These are phyloP conservation scores for Acaromyces ingoldii DNA, from an alignment of 1,284 basidiomycete genomes.

Conservation along the genomic window DNA sequence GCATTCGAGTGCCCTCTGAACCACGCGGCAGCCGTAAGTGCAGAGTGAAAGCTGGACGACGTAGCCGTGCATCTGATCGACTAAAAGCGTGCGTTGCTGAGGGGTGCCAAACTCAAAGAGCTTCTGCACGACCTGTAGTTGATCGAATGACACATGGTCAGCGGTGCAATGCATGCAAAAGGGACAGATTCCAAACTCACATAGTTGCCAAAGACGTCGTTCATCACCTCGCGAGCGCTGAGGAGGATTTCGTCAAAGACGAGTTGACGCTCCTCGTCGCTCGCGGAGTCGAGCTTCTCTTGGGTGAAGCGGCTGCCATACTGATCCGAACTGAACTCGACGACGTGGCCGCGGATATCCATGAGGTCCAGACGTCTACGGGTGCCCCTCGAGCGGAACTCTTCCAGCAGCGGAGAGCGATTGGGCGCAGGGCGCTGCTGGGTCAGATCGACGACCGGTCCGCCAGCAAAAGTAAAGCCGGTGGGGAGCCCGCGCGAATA, in stretches of 20 bases:
- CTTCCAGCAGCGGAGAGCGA: constrained; percentile 30
- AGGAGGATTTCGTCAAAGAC: constrained; percentile 92
- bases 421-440: too few relatives aligned
- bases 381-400: constrained; percentile 28
- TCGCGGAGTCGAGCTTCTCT: constrained; percentile 58
- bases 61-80: constrained; percentile 72
- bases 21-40: constrained; percentile 80
- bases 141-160: background rate
- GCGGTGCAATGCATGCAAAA: too few relatives aligned
- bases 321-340: constrained; percentile 91
- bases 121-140: constrained; percentile 73
- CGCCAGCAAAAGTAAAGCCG: too few relatives aligned
- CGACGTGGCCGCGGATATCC: constrained; percentile 80
- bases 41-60: constrained; percentile 75
- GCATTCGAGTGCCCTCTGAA: constrained; percentile 61
- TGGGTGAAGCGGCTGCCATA: constrained; percentile 66
- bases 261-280: constrained; percentile 57
- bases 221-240: constrained; percentile 72
- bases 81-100: constrained; percentile 62
- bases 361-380: constrained; percentile 52
- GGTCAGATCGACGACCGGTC: too few relatives aligned
- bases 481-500: too few relatives aligned
- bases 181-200: constrained; percentile 59
- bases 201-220: constrained; percentile 93
- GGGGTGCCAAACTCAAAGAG: constrained; percentile 83